These are phyloP conservation scores for Camelina neglecta DNA, from an alignment of 345 rosid species.

Conservation along the genomic window DNA sequence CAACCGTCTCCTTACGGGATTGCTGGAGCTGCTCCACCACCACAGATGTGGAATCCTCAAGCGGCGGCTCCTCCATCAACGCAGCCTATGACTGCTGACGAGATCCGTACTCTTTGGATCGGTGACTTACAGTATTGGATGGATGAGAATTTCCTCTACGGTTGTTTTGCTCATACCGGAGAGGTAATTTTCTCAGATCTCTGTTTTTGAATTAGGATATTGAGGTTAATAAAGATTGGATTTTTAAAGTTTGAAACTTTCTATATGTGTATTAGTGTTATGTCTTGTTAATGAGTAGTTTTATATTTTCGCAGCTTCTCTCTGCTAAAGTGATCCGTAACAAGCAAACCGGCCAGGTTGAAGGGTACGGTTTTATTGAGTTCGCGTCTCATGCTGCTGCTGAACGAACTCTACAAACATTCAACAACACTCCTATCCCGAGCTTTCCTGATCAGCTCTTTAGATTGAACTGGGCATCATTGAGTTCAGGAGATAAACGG, in stretches of 20 bases:
- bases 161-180: conserved; percentile 68
- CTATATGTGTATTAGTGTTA: not conserved
- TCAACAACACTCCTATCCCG: conserved; percentile 73
- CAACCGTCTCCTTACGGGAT: conserved; percentile 61
- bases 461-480: conserved; percentile 86
- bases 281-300: not conserved
- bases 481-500: conserved; percentile 77
- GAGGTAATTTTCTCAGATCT: conserved; percentile 51
- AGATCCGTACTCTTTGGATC: conserved; percentile 95
- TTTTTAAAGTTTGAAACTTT: conserved; percentile 16
- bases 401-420: conserved; percentile 74
- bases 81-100: conserved; percentile 60
- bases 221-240: not conserved
- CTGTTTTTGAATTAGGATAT: not conserved
- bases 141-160: conserved; percentile 72
- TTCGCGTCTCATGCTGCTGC: conserved; percentile 72
- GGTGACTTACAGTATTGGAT: conserved; percentile 96
- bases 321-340: conserved; percentile 80
- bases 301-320: conserved; percentile 49
- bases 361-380: conserved; percentile 90
- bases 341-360: conserved; percentile 71
- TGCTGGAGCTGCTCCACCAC: conserved; percentile 52
- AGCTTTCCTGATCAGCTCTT: conserved; percentile 71
- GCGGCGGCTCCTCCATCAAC: conserved; percentile 41
- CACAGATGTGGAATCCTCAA: conserved; percentile 64